These are phyloP conservation scores for Thraustotheca clavata DNA, from an alignment of 352 stramenopile species.

Conservation along the genomic window DNA sequence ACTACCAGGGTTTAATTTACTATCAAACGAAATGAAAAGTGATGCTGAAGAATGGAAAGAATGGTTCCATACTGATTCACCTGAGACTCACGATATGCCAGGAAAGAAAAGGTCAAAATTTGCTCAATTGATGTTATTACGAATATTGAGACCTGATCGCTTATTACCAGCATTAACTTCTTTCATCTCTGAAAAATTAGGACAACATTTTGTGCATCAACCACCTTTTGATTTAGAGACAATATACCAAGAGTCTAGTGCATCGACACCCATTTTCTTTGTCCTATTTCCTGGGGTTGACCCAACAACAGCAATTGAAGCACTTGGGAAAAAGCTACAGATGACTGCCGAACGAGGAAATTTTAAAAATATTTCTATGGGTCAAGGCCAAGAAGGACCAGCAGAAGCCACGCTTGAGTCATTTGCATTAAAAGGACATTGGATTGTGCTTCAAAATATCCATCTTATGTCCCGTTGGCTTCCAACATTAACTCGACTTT, in stretches of 20 bases:
- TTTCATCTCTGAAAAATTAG: slow-evolving; percentile 55
- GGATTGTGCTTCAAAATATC: slow-evolving; percentile 89
- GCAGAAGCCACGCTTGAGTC: slow-evolving; percentile 62
- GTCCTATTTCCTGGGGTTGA: slow-evolving; percentile 90
- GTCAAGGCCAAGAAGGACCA: slow-evolving; percentile 74
- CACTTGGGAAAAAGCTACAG: slow-evolving; percentile 71
- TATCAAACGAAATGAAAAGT: slow-evolving; percentile 91
- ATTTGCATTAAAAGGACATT: slow-evolving; percentile 68
- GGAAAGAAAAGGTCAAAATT: slow-evolving; percentile 69
- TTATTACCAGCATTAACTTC: slow-evolving; percentile 58
- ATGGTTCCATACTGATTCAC: slow-evolving; percentile 91
- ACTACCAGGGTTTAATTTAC: slow-evolving; percentile 81
- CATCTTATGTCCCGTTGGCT: slow-evolving; percentile 90
- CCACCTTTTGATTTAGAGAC: slow-evolving; percentile 82
- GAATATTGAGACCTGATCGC: slow-evolving; percentile 75
- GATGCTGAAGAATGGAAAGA: slow-evolving; percentile 94
- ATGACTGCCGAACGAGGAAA: slow-evolving; percentile 71
- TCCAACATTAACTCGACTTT: slow-evolving; percentile 63
- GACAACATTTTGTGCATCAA: slow-evolving; percentile 60
- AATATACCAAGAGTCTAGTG: slow-evolving; percentile 81
- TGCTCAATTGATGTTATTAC: slow-evolving; percentile 60
- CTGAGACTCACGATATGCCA: slow-evolving; percentile 85
- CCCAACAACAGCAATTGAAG: slow-evolving; percentile 74
- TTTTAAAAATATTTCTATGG: slow-evolving; percentile 83
- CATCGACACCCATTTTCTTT: slow-evolving; percentile 89